Percentiles rank a stretch among this genome's conserved stretches.
These are phyloP conservation scores for Phialocephala subalpina DNA, from an alignment of 2,329 filamentous ascomycete genomes.

Conservation along the genomic window DNA sequence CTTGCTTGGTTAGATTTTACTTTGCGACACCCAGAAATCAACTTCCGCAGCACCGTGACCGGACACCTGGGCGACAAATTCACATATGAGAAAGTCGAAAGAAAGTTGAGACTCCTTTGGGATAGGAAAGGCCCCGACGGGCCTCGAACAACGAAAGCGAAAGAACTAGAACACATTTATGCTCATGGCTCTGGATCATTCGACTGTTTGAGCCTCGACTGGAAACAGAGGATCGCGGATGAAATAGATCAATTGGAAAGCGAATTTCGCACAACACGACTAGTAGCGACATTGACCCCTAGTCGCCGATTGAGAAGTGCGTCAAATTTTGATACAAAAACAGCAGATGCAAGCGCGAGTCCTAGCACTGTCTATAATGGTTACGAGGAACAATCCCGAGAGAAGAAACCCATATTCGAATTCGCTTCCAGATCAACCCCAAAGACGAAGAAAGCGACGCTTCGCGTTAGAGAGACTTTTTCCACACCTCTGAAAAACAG, in stretches of 20 bases:
- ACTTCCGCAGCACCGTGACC: background rate
- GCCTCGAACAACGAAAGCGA: background rate
- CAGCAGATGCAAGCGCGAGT: background rate
- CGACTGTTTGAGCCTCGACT: background rate
- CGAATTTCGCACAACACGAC: background rate
- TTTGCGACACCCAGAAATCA: background rate
- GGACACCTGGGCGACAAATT: background rate
- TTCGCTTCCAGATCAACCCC: background rate
- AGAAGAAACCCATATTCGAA: background rate
- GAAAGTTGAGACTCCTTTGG: background rate
- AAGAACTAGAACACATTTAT: background rate
- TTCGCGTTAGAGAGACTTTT: background rate
- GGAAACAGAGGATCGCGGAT: background rate
- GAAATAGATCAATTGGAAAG: background rate
- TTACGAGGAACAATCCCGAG: background rate
- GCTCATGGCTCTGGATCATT: background rate
- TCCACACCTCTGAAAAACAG: background rate
- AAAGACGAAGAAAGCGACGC: background rate
- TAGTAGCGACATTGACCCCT: background rate
- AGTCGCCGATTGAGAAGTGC: background rate
- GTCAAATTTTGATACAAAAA: background rate
- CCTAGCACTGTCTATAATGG: background rate
- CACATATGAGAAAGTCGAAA: background rate
- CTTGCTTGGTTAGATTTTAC: background rate
- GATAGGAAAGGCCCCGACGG: background rate